Evolutionary conservation across 73 alveolate genomes (phyloP), one percentile per base, ranked within the genome.

Genomic region (Diophrys appendiculata): DNA sequence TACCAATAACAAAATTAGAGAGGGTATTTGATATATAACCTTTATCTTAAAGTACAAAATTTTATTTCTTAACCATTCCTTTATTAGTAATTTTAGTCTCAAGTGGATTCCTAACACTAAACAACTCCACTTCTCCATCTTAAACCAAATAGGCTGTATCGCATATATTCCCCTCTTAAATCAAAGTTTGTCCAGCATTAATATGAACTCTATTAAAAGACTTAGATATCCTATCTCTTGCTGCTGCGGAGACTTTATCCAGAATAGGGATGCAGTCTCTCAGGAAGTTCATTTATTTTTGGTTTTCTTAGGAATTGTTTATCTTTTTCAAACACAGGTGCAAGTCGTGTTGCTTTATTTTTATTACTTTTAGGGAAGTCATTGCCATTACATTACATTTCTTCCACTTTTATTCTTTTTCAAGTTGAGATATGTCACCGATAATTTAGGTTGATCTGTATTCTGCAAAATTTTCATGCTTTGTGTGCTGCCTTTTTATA

Each of bases 221-320:
- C 31, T 67, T 67, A 23, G 75, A 43, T 8, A 67, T 67, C 54
- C 75, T 18, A 3, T 67, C 75, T 24, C 54, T 67, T 18, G 75
- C 75, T 23, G 5, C 31, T 25, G 75, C 75, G 29, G 54, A 26
- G 26, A 67, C 54, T 29, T 31, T 18, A 28, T 67, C 75, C 29
- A 31, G 3, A 27, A 67, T 14, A 67, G 53, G 53, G 11, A 67
- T 31, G 5, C 75, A 25, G 11, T 3, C 75, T 24, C 26, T 28
- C 29, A 28, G 54, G 31, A 67, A 3, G 5, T 5, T 27, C 31
- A 28, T 28, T 25, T 1, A 26, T 18, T 3, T 3, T 26, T 26
- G 54, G 29, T 67, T 28, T 54, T 67, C 75, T 67, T 60, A 25
- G 1, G 53, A 31, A 67, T 67, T 14, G 24, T 5, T 13, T 23